Percentiles rank a stretch among this genome's conserved stretches.
phyloP scores from a whole-genome alignment of 306 rosid species.

The Geum urbanum region DNA sequence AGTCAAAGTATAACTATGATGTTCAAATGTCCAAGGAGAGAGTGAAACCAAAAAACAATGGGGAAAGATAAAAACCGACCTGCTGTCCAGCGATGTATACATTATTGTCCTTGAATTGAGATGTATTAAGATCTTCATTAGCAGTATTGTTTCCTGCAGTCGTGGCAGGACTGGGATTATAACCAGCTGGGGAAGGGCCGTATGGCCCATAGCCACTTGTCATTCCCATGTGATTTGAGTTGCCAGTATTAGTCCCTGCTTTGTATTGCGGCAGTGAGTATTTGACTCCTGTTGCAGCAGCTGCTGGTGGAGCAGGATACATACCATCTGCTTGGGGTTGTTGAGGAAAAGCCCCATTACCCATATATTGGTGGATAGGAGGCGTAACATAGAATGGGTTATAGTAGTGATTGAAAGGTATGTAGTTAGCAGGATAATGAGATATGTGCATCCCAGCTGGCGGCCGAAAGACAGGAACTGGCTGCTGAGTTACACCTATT shows the following conservation, averaged over 20 bases:
- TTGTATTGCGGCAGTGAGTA: slow-evolving; percentile 86
- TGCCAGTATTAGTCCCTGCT: slow-evolving; percentile 66
- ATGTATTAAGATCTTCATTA: slow-evolving; percentile 75
- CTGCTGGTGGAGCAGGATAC: slow-evolving; percentile 68
- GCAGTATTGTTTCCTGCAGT: slow-evolving; percentile 59
- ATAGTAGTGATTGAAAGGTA: slow-evolving; percentile 80
- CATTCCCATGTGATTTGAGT: slow-evolving; percentile 72
- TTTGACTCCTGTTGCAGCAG: slow-evolving; percentile 70
- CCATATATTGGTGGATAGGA: slow-evolving; percentile 85
- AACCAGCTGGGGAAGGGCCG: slow-evolving; percentile 76
- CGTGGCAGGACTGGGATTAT: slow-evolving; percentile 69
- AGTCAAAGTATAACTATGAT: background rate
- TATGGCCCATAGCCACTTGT: slow-evolving; percentile 72
- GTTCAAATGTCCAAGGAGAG: slow-evolving; percentile 15
- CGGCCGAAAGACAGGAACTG: slow-evolving; percentile 78
- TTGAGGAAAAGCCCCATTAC: slow-evolving; percentile 82
- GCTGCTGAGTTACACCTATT: slow-evolving; percentile 80
- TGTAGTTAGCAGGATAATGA: slow-evolving; percentile 81
- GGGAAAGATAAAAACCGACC: slow-evolving; percentile 44
- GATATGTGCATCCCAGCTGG: slow-evolving; percentile 78
- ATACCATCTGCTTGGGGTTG: slow-evolving; percentile 82
- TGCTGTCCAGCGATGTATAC: slow-evolving; percentile 83
- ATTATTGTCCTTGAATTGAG: slow-evolving; percentile 84
- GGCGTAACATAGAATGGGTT: slow-evolving; percentile 79
- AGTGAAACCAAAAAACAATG: slow-evolving; percentile 19